A percentile compares a stretch with the other conserved stretches of the same genome.
phyloP scores from a whole-genome alignment of 768 basidiomycete species.

The Mrakia blollopis region DNA sequence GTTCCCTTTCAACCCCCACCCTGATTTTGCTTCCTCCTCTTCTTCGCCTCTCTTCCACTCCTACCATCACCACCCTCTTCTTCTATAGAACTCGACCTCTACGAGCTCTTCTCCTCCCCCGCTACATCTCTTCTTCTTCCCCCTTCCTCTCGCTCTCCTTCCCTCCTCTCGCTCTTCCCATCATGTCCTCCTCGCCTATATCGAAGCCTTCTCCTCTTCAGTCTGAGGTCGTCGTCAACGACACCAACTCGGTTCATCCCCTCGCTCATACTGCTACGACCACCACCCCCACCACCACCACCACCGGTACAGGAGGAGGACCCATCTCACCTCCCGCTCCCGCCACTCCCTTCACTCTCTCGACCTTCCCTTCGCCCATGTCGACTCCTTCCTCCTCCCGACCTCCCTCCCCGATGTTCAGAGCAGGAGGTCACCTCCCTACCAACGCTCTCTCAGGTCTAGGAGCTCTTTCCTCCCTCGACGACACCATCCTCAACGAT shows the following conservation, averaged over 20 bases:
- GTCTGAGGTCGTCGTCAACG: conserved; percentile 18
- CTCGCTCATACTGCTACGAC: neutral
- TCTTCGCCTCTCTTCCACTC: neutral
- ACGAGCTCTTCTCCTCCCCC: neutral
- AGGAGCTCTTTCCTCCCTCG: conserved; percentile 18
- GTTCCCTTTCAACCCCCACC: neutral
- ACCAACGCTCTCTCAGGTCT: conserved; percentile 29
- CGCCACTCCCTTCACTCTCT: conserved; percentile 23
- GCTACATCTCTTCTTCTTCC: neutral
- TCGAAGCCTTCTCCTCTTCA: neutral
- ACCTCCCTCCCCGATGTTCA: conserved; percentile 28
- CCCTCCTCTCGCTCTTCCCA: neutral
- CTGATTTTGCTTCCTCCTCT: neutral
- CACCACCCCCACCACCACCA: too few species aligned
- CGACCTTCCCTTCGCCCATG: conserved; percentile 29
- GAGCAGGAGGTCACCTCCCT: conserved; percentile 22
- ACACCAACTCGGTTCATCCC: neutral
- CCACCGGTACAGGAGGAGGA: too few species aligned
- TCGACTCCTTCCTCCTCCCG: conserved; percentile 28
- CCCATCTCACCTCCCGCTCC: conserved; percentile 1
- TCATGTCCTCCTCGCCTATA: neutral
- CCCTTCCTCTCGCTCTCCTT: neutral
- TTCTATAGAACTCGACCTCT: neutral
- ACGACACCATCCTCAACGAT: neutral
- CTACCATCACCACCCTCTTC: neutral